A percentile compares a stretch with the other conserved stretches of the same genome.
phyloP scores from a whole-genome alignment of 441 rosid genomes.

The Arabidopsis lyrata region DNA sequence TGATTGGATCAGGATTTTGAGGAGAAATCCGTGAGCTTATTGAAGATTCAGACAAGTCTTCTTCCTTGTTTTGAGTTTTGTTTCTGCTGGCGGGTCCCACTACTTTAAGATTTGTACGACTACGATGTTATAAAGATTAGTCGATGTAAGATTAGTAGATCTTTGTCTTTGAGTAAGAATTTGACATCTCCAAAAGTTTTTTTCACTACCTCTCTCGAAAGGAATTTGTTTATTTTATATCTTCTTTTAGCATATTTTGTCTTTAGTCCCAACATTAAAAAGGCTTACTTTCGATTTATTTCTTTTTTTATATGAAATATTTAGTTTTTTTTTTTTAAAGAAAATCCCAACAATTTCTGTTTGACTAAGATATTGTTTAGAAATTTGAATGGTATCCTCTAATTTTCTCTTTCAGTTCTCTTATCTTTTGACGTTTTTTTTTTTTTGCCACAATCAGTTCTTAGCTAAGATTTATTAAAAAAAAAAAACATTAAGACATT shows the following conservation, averaged over 20 bases:
- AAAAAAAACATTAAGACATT: too few relatives aligned
- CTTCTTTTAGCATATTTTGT: neutral
- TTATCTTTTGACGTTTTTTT: too few relatives aligned
- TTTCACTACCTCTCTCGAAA: neutral
- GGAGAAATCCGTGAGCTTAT: neutral
- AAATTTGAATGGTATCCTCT: neutral
- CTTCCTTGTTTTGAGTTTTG: neutral
- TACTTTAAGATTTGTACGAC: too few relatives aligned
- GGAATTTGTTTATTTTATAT: neutral
- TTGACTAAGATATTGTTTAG: neutral
- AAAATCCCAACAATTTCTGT: neutral
- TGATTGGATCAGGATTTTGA: constrained; percentile 2
- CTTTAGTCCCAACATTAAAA: neutral
- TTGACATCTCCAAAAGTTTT: constrained; percentile 4
- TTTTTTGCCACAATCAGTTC: too few relatives aligned
- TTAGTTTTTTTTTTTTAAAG: neutral
- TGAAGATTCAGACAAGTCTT: constrained; percentile 16
- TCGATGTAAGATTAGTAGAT: neutral
- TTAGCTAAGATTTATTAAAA: too few relatives aligned
- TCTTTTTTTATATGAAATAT: neutral
- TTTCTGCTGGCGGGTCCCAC: neutral
- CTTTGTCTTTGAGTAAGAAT: constrained; percentile 3
- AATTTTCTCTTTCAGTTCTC: too few relatives aligned
- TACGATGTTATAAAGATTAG: neutral
- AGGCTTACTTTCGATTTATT: neutral